Conservation (phyloP, 2,329 filamentous ascomycete genomes). For the Verticillium zaregamsianum region DNA sequence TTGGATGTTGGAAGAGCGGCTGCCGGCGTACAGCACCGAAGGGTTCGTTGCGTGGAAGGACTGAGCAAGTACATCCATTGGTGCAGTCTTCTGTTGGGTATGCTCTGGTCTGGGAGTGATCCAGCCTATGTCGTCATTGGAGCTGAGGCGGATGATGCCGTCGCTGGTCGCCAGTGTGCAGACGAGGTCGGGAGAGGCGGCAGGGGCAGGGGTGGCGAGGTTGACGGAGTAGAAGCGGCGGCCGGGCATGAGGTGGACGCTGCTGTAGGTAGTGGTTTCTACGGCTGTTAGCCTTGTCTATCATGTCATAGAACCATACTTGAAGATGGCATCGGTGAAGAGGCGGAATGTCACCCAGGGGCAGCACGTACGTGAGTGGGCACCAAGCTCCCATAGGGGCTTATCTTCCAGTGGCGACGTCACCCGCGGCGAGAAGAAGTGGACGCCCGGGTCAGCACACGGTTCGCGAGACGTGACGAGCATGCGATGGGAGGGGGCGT, state of each 20-base stretch:
- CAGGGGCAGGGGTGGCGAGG: slow-evolving; percentile 36
- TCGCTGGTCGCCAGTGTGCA: slow-evolving; percentile 36
- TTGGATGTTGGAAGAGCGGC: slow-evolving; percentile 42
- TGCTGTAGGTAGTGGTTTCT: slow-evolving; percentile 20
- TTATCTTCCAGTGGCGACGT: slow-evolving; percentile 19
- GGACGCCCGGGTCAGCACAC: slow-evolving; percentile 25
- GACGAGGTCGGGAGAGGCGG: slow-evolving; percentile 2
- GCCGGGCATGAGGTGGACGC: slow-evolving; percentile 22
- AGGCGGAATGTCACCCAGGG: slow-evolving; percentile 6
- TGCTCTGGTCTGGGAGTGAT: slow-evolving; percentile 19
- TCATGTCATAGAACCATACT: neutral
- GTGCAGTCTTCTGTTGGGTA: slow-evolving; percentile 7
- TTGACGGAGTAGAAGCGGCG: slow-evolving; percentile 29
- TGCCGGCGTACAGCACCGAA: slow-evolving; percentile 46
- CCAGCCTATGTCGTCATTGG: slow-evolving; percentile 27
- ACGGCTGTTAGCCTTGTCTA: neutral
- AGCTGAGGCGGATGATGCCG: slow-evolving; percentile 37
- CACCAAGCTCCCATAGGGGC: slow-evolving; percentile 34
- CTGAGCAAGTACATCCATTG: slow-evolving; percentile 40
- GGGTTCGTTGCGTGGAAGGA: slow-evolving; percentile 41
- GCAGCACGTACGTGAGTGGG: slow-evolving; percentile 19
- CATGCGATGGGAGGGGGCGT: slow-evolving; percentile 34
- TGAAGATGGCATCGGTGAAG: neutral
- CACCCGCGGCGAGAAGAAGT: slow-evolving; percentile 31
- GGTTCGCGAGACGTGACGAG: slow-evolving; percentile 36